These are phyloP conservation scores for Lodderomyces elongisporus DNA, from an alignment of 1,139 yeast genomes.

Conservation along the genomic window DNA sequence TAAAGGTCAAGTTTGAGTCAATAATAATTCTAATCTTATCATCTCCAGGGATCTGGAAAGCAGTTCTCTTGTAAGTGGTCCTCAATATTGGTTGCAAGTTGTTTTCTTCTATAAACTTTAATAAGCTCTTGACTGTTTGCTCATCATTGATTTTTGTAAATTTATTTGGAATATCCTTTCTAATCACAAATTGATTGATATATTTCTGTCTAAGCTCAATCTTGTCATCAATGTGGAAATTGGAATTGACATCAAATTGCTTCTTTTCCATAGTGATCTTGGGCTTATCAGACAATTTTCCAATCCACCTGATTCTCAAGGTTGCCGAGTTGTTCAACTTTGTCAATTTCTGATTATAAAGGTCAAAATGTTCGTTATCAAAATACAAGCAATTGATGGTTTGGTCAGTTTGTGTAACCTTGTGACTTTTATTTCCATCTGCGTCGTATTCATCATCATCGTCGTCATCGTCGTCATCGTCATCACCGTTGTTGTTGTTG, in stretches of 20 bases:
- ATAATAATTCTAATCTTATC: slow-evolving; percentile 84
- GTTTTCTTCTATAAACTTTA: slow-evolving; percentile 59
- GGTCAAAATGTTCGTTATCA: slow-evolving; percentile 76
- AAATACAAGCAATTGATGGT: slow-evolving; percentile 82
- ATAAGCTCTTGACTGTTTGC: slow-evolving; percentile 38
- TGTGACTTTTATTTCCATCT: slow-evolving; percentile 18
- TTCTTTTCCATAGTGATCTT: slow-evolving; percentile 80
- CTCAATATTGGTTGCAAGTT: slow-evolving; percentile 81
- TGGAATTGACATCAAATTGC: slow-evolving; percentile 53
- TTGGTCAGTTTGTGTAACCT: slow-evolving; percentile 48
- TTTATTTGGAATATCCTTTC: slow-evolving; percentile 26
- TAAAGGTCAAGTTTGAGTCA: slow-evolving; percentile 81
- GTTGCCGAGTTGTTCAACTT: slow-evolving; percentile 68
- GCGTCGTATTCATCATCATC: slow-evolving; percentile 30
- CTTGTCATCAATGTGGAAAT: slow-evolving; percentile 53
- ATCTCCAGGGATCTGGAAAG: slow-evolving; percentile 97
- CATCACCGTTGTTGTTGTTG: slow-evolving; percentile 35
- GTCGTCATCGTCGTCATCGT: slow-evolving; percentile 34
- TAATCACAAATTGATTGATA: slow-evolving; percentile 28
- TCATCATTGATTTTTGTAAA: slow-evolving; percentile 22
- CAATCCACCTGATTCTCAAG: slow-evolving; percentile 86
- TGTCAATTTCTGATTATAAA: slow-evolving; percentile 79
- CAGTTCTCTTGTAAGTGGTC: slow-evolving; percentile 84
- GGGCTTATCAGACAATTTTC: slow-evolving; percentile 69
- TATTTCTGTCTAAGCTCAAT: slow-evolving; percentile 70